phyloP scores from a whole-genome alignment of 176 grass and related monocot genomes.

The Musa troglodytarum region DNA sequence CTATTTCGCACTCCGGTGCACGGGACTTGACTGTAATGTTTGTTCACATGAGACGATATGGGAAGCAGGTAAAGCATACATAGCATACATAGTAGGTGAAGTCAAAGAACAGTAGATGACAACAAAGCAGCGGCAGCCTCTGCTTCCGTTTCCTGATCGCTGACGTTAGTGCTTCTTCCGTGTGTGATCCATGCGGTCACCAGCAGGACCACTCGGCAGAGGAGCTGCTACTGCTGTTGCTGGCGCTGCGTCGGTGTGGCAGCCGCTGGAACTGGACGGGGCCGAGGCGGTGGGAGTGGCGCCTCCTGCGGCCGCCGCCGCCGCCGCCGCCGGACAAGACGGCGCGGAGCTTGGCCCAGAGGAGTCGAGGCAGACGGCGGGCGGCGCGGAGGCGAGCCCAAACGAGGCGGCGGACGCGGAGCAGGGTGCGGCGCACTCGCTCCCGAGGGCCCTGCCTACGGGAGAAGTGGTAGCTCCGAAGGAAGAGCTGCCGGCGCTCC shows the following conservation, averaged over 20 bases:
- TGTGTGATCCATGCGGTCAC: not conserved
- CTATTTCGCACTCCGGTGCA: too few relatives aligned
- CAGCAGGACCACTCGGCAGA: constrained; percentile 23
- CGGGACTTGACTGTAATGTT: too few relatives aligned
- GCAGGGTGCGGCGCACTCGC: constrained; percentile 14
- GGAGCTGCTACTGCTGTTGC: not conserved
- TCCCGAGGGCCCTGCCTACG: constrained; percentile 27
- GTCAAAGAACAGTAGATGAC: not conserved
- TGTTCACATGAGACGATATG: too few relatives aligned
- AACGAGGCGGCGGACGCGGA: constrained; percentile 56
- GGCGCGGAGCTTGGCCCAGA: constrained; percentile 6
- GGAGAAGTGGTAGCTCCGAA: constrained; percentile 94
- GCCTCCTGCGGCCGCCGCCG: not conserved
- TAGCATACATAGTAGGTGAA: too few relatives aligned
- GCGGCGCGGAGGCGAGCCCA: constrained; percentile 46
- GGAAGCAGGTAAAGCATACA: too few relatives aligned
- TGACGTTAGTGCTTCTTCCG: not conserved
- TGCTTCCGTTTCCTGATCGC: not conserved
- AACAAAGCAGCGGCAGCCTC: not conserved
- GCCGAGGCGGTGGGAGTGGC: not conserved
- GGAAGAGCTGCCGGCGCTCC: constrained; percentile 81
- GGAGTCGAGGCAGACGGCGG: constrained; percentile 25
- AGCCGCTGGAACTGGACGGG: constrained; percentile 5
- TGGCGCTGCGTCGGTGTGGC: not conserved
- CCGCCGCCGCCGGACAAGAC: not conserved